Conservation (phyloP, 495 filamentous ascomycete genomes). For the Lophium mytilinum region DNA sequence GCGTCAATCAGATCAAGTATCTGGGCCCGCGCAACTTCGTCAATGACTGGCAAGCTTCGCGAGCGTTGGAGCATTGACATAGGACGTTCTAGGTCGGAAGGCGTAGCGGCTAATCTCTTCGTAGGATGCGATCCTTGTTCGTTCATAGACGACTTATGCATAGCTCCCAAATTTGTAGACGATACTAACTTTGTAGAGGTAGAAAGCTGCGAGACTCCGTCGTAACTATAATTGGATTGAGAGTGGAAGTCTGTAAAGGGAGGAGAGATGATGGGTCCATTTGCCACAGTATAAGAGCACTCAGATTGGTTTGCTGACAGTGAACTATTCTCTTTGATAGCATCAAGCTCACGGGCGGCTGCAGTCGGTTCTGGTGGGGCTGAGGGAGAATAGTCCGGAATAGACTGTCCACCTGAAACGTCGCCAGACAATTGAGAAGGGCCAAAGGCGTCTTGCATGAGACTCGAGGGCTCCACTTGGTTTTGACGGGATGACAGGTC, state of each 20-base stretch:
- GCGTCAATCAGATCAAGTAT: conserved; percentile 40
- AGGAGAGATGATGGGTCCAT: conserved; percentile 6
- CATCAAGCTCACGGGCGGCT: conserved; percentile 1
- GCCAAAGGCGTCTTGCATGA: conserved; percentile 5
- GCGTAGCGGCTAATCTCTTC: not conserved
- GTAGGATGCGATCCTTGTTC: not conserved
- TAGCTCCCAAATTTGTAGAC: no score
- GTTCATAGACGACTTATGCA: not conserved
- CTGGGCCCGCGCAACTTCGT: conserved; percentile 34
- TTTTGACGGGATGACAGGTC: conserved; percentile 10
- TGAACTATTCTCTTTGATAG: conserved; percentile 2
- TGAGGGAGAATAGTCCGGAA: not conserved
- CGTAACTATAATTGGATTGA: not conserved
- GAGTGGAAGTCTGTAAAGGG: conserved; percentile 6
- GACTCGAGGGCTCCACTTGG: not conserved
- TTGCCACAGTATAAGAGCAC: not conserved
- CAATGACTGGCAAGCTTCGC: conserved; percentile 28
- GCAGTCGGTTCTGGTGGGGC: conserved; percentile 10
- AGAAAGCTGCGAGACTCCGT: not conserved
- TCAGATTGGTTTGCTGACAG: conserved; percentile 6
- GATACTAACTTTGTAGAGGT: not conserved
- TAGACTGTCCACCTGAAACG: not conserved
- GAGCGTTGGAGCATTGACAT: conserved; percentile 35
- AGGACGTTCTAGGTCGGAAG: conserved; percentile 21
- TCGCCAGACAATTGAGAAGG: conserved; percentile 7